phyloP scores from a whole-genome alignment of 2,329 filamentous ascomycete species.

The Sporothrix globosa region DNA sequence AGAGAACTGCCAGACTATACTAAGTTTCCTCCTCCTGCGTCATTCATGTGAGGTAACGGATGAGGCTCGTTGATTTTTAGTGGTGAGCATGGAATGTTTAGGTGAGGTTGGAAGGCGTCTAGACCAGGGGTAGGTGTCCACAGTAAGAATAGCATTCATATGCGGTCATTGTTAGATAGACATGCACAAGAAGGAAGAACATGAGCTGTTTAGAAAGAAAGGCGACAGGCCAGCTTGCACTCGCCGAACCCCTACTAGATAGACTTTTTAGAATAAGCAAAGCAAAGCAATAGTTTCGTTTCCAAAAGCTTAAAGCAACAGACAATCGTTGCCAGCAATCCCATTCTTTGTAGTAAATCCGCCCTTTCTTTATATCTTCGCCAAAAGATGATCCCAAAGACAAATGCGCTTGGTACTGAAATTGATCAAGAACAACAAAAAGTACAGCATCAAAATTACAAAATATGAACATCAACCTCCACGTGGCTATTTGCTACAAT shows the following conservation, averaged over 20 bases:
- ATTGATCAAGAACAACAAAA: background rate
- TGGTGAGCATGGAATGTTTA: background rate
- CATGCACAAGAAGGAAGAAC: background rate
- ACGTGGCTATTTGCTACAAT: background rate
- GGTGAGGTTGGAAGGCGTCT: background rate
- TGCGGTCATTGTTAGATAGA: background rate
- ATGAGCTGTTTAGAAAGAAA: background rate
- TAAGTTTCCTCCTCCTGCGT: background rate
- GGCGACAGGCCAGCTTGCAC: background rate
- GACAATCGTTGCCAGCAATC: background rate
- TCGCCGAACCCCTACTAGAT: background rate
- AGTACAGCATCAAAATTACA: background rate
- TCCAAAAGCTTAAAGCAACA: too few relatives aligned
- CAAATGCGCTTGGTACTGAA: background rate
- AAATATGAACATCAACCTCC: background rate
- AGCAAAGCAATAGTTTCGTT: background rate
- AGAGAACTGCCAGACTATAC: slow-evolving; percentile 11
- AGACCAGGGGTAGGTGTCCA: background rate
- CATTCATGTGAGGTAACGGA: background rate
- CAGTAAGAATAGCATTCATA: background rate
- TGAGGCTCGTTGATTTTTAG: background rate
- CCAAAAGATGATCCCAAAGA: background rate
- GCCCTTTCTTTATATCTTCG: background rate
- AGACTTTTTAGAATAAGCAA: background rate
- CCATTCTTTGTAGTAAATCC: background rate